Evolutionary conservation across 2,329 filamentous ascomycete genomes (phyloP).

Genomic region (Microdochium trichocladiopsis): DNA sequence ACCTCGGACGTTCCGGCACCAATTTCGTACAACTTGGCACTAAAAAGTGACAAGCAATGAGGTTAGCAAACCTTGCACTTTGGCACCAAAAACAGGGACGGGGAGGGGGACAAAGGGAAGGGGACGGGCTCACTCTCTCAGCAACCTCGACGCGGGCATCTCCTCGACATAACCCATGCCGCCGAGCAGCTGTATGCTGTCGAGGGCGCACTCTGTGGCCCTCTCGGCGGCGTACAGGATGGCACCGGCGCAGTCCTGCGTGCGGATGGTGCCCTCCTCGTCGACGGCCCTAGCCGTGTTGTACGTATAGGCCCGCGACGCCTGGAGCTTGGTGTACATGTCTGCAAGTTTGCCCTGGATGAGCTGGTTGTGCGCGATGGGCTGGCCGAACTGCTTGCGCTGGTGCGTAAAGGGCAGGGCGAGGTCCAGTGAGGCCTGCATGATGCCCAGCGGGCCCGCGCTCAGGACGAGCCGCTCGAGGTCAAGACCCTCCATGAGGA

Average conservation of each 20-base stretch:
- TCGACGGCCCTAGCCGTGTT: slow-evolving; percentile 74
- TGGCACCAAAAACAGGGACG: not conserved
- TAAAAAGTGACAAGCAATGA: slow-evolving; percentile 21
- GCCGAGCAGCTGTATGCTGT: slow-evolving; percentile 86
- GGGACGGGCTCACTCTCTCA: slow-evolving; percentile 55
- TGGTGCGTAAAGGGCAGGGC: slow-evolving; percentile 84
- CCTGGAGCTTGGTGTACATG: slow-evolving; percentile 93
- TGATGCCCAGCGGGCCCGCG: slow-evolving; percentile 84
- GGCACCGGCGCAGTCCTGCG: slow-evolving; percentile 89
- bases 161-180: slow-evolving; percentile 97
- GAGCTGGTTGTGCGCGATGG: slow-evolving; percentile 88
- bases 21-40: slow-evolving; percentile 84
- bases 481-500: slow-evolving; percentile 94
- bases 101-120: not conserved
- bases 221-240: slow-evolving; percentile 91
- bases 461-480: slow-evolving; percentile 88
- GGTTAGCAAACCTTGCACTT: not conserved
- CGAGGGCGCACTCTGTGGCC: slow-evolving; percentile 78
- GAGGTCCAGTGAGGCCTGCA: slow-evolving; percentile 86
- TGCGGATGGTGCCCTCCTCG: slow-evolving; percentile 64
- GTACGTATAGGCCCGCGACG: slow-evolving; percentile 82
- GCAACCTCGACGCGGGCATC: slow-evolving; percentile 78
- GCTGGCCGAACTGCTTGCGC: slow-evolving; percentile 78
- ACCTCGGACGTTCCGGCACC: slow-evolving; percentile 95
- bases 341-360: slow-evolving; percentile 90